Base-by-base conservation (phyloP, 495 filamentous ascomycete species). In the Penicillium argentinense region DNA sequence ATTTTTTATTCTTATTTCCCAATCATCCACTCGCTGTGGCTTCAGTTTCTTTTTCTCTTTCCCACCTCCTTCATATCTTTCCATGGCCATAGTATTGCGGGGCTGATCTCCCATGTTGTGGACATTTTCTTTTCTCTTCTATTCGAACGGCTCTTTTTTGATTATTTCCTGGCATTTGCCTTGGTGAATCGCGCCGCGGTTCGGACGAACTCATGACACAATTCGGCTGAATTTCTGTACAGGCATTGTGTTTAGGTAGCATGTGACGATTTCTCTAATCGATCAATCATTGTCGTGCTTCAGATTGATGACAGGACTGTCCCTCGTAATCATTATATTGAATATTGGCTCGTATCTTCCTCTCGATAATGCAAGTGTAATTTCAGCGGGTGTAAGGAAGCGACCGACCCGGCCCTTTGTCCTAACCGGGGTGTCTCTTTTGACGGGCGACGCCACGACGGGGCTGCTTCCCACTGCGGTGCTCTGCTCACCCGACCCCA, bases 171-270 rank as follows among this genome's bases (percentile, higher is more conserved):
- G 50, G 47, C 46, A 39, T 42, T 38, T 18, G 25, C 51, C 17
- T 11, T 24, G 23, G 39, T 42, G 49, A 30, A 44, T 55, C 26
- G 40, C 13, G 38, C 39, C 16, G 32, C 41, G 39, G 38, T 47
- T 56, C 30, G 29, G 18, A 48, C 48, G 48, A 42, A 48, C 21
- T 54, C 30, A 59, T 59, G 59, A 53, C 52, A 45, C 44, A 48
- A 48, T 47, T 52, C 24, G 53, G 54, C 33, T 9, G 28, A 28
- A 44, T 22, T 22, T 32, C n/a, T 19, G 21, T 19, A 30, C 33
- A 30, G 28, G 33, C 33, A 36, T 36, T 36, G 33, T 36, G 33
- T n/a, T n/a, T n/a, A n/a, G n/a, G n/a, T 34, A 45, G 42, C 19
- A 18, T 36, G 4, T 39, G 44, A 39, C 27, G 44, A 29, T 47